Evolutionary conservation across 169 alveolate species (phyloP), one percentile per base, ranked within the genome.

Genomic region (Neospora caninum): DNA sequence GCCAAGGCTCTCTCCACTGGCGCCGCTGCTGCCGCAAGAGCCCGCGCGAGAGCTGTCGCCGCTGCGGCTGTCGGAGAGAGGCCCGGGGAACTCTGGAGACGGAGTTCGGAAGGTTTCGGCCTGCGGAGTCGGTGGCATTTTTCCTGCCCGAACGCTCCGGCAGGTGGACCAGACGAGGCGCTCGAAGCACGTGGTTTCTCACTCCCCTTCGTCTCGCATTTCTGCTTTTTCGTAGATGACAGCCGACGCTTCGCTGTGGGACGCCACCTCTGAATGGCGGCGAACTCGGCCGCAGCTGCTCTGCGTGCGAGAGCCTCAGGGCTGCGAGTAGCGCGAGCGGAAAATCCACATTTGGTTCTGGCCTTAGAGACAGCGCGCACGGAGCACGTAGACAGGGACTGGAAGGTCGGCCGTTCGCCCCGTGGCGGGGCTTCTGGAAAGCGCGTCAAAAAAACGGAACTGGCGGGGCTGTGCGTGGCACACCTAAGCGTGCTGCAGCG

Each of bases 21-120:
- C 20, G 89, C 89, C n/a, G 64, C 89, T 36, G 67, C 89, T 6
- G 89, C 89, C n/a, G 89, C 53, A 42, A 82, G 38, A n/a, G 89
- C 53, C 34, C 64, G 67, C 34, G 89, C 89, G 41, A 82, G 54
- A 2, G 89, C 89, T 31, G 67, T 41, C 9, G 89, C 89, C 7
- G 89, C 89, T 20, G 58, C 64, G 4, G 89, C 89, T 29, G 89
- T 82, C 18, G 86, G 86, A 7, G 89, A 42, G 25, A 20, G 6
- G 31, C 69, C 0, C 38, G n/a, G 36, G 6, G 69, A 4, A 67
- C 25, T 6, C 18, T 82, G 34, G 89, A 18, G n/a, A n/a, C n/a
- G n/a, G n/a, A n/a, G n/a, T n/a, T n/a, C n/a, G n/a, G n/a, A n/a
- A n/a, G n/a, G n/a, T n/a, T n/a, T n/a, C n/a, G n/a, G n/a, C n/a